phyloP scores from a whole-genome alignment of 2,329 filamentous ascomycete genomes.

The Verticillium zaregamsianum region DNA sequence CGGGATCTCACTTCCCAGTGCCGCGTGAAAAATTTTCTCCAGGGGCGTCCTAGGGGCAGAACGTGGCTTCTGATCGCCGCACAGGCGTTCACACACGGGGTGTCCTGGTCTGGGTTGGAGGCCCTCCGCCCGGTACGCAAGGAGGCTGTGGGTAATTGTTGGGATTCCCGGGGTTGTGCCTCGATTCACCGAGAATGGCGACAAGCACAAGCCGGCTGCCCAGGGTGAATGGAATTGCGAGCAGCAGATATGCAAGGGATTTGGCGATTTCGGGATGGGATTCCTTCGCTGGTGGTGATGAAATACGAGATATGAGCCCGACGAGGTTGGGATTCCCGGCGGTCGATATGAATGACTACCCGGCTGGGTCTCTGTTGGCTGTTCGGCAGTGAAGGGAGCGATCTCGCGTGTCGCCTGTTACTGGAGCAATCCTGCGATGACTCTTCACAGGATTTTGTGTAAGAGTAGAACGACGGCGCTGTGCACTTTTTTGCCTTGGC shows the following conservation, averaged over 20 bases:
- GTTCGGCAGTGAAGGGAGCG: background rate
- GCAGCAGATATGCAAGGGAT: background rate
- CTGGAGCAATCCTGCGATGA: background rate
- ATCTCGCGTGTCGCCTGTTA: background rate
- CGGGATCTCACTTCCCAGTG: constrained; percentile 1
- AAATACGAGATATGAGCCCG: background rate
- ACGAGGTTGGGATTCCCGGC: background rate
- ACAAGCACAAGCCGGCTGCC: background rate
- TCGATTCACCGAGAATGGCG: background rate
- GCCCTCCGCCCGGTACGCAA: background rate
- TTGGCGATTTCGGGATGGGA: background rate
- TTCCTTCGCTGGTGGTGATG: background rate
- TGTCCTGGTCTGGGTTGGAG: background rate
- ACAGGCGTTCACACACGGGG: background rate
- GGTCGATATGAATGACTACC: background rate
- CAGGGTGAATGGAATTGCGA: background rate
- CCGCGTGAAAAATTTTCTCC: constrained; percentile 1
- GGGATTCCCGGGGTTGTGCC: background rate
- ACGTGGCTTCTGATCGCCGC: background rate
- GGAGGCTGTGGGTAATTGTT: background rate
- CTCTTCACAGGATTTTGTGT: too few species aligned
- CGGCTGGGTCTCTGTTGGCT: background rate
- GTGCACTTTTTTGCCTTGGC: background rate
- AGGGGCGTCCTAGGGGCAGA: background rate
- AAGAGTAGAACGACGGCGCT: background rate